phyloP scores from a whole-genome alignment of 1,284 basidiomycete genomes.

The Malassezia obtusa region DNA sequence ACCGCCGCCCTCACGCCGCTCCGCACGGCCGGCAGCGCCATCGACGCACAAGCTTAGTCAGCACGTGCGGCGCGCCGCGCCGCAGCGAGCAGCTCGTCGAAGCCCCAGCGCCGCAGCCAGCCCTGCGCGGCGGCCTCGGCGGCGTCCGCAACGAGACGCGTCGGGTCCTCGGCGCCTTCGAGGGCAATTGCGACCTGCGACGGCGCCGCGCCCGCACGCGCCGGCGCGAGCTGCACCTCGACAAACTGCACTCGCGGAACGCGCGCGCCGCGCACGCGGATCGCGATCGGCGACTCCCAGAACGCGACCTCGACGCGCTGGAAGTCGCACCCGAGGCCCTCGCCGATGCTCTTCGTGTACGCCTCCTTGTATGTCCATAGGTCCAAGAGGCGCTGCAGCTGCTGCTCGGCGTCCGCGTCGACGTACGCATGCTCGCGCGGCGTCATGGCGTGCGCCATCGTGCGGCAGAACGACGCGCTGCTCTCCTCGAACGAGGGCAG shows the following conservation, averaged over 20 bases:
- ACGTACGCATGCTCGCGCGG: neutral
- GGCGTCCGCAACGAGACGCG: neutral
- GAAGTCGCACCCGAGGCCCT: slow-evolving; percentile 43
- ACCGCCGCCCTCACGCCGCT: neutral
- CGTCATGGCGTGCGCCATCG: slow-evolving; percentile 40
- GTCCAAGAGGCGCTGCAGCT: slow-evolving; percentile 22
- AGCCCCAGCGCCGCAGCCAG: neutral
- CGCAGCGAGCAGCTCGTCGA: neutral
- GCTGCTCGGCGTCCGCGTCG: slow-evolving; percentile 1
- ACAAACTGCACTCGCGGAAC: slow-evolving; percentile 26
- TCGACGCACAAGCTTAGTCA: slow-evolving; percentile 1
- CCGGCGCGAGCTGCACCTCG: slow-evolving; percentile 13
- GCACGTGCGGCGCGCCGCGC: neutral
- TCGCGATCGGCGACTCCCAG: neutral
- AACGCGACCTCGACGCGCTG: slow-evolving; percentile 24
- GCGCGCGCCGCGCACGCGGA: neutral
- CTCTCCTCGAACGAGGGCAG: slow-evolving; percentile 32
- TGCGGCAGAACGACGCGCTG: slow-evolving; percentile 24
- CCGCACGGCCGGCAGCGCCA: neutral
- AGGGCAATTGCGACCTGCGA: neutral
- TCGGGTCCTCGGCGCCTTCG: neutral
- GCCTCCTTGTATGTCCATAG: slow-evolving; percentile 47
- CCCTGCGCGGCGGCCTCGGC: neutral
- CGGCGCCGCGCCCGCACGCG: neutral
- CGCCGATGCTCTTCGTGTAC: slow-evolving; percentile 37